A percentile compares a stretch with the other conserved stretches of the same genome.
Evolutionary conservation across 164 flowering plant genomes (phyloP).

Genomic region (Hamamelis virginiana): DNA sequence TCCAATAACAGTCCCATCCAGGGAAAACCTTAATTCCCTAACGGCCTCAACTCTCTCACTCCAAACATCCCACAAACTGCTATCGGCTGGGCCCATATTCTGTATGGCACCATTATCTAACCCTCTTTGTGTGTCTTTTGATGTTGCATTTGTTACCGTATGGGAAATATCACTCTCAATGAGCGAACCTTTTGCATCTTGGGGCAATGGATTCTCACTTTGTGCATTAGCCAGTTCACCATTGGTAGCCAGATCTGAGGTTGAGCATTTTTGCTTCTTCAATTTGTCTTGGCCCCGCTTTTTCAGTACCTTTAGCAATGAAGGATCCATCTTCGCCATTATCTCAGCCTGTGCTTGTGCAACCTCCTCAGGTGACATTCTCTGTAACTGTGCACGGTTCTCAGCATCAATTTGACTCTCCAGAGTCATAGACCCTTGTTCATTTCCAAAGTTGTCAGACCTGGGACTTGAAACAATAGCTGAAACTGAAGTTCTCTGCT

Average conservation of each 20-base stretch:
- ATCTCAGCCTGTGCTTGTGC: conserved; percentile 81
- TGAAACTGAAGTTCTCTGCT: conserved; percentile 5
- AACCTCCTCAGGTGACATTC: conserved; percentile 79
- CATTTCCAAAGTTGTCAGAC: conserved; percentile 15
- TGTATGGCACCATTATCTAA: conserved; percentile 19
- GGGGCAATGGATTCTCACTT: conserved; percentile 13
- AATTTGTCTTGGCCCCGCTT: conserved; percentile 56
- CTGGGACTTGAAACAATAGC: conserved; percentile 15
- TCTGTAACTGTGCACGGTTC: conserved; percentile 53
- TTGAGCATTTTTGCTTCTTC: conserved; percentile 34
- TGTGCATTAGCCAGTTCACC: conserved; percentile 8
- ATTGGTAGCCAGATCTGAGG: conserved; percentile 12
- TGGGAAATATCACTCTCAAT: conserved; percentile 21
- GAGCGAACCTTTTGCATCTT: conserved; percentile 13
- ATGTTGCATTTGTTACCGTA: conserved; percentile 8
- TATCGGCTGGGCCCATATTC: conserved; percentile 16
- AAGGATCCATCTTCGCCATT: conserved; percentile 68
- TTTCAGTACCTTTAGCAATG: conserved; percentile 48
- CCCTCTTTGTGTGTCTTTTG: conserved; percentile 11
- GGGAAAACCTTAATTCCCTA: conserved; percentile 72
- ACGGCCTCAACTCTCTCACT: conserved; percentile 79
- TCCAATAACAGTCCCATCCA: conserved; percentile 62
- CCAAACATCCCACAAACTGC: conserved; percentile 72
- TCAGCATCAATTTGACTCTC: conserved; percentile 88
- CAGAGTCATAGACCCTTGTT: conserved; percentile 27